These are phyloP conservation scores for Lecanicillium sp. DNA, from an alignment of 2,329 filamentous ascomycete genomes.

Conservation along the genomic window DNA sequence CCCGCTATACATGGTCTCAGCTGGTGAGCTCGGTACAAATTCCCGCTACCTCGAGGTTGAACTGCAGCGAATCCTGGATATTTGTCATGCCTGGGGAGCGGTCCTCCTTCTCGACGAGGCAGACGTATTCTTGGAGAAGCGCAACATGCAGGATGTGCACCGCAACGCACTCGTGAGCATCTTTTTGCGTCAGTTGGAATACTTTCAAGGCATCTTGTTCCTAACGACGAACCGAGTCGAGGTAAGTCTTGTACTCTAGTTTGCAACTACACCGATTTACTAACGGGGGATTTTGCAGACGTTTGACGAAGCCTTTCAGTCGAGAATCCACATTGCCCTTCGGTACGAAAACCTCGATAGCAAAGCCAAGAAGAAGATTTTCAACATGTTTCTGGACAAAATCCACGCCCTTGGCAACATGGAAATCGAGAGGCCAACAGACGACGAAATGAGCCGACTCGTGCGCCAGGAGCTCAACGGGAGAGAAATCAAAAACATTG, in stretches of 20 bases:
- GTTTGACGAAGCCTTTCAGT: constrained; percentile 87
- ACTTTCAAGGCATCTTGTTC: constrained; percentile 87
- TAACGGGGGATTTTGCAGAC: no score
- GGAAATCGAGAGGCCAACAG: constrained; percentile 51
- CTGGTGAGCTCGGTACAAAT: constrained; percentile 75
- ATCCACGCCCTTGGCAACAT: constrained; percentile 58
- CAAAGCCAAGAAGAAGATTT: constrained; percentile 70
- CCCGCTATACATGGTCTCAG: constrained; percentile 75
- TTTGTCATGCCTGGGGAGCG: constrained; percentile 79
- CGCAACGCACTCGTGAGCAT: constrained; percentile 81
- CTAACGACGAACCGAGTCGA: constrained; percentile 81
- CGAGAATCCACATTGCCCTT: constrained; percentile 76
- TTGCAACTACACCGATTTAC: constrained; percentile 8
- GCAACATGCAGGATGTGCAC: constrained; percentile 74
- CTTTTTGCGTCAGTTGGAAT: constrained; percentile 79
- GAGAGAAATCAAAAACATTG: constrained; percentile 77
- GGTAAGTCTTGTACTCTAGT: constrained; percentile 24
- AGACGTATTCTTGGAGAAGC: constrained; percentile 76
- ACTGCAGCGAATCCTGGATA: constrained; percentile 75
- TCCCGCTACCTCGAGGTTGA: constrained; percentile 65
- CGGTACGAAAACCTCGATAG: constrained; percentile 67
- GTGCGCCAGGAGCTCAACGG: constrained; percentile 57
- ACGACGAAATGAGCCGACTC: constrained; percentile 59
- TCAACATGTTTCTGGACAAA: constrained; percentile 73
- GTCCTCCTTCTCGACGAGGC: constrained; percentile 81